Base-by-base conservation (phyloP, 1,284 basidiomycete species). In the Pterula multifida region DNA sequence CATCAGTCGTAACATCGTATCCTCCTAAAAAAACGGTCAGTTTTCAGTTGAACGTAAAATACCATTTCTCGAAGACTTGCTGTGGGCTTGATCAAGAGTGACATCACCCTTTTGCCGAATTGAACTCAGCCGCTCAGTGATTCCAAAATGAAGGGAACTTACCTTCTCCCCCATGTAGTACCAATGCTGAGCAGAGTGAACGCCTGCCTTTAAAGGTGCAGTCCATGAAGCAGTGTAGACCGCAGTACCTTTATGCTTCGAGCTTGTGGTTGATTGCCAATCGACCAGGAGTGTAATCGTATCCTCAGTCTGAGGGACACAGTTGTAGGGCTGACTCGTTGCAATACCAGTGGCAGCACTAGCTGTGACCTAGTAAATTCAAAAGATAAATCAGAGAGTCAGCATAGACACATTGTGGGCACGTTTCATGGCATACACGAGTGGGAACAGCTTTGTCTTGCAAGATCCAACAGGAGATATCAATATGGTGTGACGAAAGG, bases 201-300 rank as follows among this genome's bases (percentile, higher is more conserved):
- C 70, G 3, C 85, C 85, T 13, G 82, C 68, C 60, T 82, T 87
- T 50, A 87, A 68, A 19, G 86, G 86, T 0, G 87, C 85, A 2
- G 85, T 89, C 86, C 86, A 94, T 52, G 85, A 89, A 13, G 92
- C 91, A 2, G 92, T 94, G 70, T 93, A 96, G 2, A 95, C 87
- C 0, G 76, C 89, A 0, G 84, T 89, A 19, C 88, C 88, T 52
- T 70, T 74, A 66, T 90, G 84, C 55, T 70, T 79, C 9, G 75
- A 62, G 63, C 85, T 86, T 53, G 71, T 72, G 54, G 79, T 69
- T 48, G 85, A 90, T 60, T 87, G 80, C 88, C 91, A 96, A 63
- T 95, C 92, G 32, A 94, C 91, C 50, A 96, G 73, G 22, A 95
- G 81, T 2, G 91, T 94, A 66, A 96, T 94, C 12, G 91, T 94